A percentile compares a stretch with the other conserved stretches of the same genome.
phyloP scores from a whole-genome alignment of 108 stramenopile species.

The Cyclostephanos tholiformis region DNA sequence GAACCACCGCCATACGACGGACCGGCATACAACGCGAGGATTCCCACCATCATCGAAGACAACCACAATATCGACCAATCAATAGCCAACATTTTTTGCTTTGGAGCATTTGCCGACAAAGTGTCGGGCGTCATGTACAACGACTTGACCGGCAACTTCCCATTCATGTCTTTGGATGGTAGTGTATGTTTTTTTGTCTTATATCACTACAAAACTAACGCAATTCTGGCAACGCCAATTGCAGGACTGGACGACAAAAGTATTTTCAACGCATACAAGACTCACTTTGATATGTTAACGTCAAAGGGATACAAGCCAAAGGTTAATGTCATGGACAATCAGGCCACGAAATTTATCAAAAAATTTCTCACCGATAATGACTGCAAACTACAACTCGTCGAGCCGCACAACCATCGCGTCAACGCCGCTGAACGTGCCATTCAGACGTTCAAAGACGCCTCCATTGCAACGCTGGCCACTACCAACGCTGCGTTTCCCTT shows the following conservation, averaged over 20 bases:
- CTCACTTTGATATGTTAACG: neutral
- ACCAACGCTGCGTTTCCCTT: slow-evolving; percentile 37
- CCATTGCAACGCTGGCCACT: slow-evolving; percentile 34
- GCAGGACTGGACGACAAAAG: too few relatives aligned
- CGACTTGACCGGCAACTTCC: too few relatives aligned
- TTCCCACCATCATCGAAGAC: too few relatives aligned
- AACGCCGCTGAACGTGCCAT: too few relatives aligned
- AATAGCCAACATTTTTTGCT: slow-evolving; percentile 2
- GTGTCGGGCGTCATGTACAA: neutral
- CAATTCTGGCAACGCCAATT: too few relatives aligned
- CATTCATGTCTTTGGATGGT: too few relatives aligned
- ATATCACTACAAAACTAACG: too few relatives aligned
- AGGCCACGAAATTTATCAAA: too few relatives aligned
- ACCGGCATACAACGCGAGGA: too few relatives aligned
- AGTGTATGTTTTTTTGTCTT: too few relatives aligned
- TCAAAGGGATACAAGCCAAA: neutral
- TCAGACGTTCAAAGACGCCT: slow-evolving; percentile 48
- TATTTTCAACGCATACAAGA: neutral
- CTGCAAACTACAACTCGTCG: neutral
- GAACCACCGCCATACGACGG: too few relatives aligned
- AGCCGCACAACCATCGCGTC: slow-evolving; percentile 22
- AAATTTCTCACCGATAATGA: neutral
- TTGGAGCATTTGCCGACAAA: slow-evolving; percentile 18
- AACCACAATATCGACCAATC: too few relatives aligned
- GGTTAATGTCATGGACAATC: neutral